Evolutionary conservation across 768 basidiomycete species (phyloP).

Genomic region (Pleurotus sapidus): DNA sequence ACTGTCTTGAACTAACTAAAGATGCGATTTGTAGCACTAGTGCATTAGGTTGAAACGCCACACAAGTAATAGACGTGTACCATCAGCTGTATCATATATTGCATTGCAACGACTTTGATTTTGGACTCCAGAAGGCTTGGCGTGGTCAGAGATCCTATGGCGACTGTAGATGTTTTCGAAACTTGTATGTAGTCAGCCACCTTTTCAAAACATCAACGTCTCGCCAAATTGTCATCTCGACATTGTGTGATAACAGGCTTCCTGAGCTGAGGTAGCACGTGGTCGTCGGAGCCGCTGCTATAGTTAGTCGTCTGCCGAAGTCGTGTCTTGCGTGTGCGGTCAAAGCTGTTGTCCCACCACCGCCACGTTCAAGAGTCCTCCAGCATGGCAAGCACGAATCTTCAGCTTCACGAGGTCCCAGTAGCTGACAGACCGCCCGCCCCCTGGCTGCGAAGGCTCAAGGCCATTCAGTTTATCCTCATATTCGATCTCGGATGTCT

Average conservation of each 20-base stretch:
- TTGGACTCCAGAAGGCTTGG: neutral
- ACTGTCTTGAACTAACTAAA: too few species aligned
- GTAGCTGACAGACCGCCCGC: conserved; percentile 51
- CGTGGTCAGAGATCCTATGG: neutral
- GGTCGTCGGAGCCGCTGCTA: neutral
- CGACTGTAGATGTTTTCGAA: neutral
- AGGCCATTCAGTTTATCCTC: conserved; percentile 49
- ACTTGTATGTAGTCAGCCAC: neutral
- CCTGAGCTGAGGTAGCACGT: neutral
- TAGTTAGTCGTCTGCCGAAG: neutral
- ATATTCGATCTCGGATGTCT: conserved; percentile 65
- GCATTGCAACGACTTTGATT: neutral
- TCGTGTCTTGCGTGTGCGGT: too few species aligned
- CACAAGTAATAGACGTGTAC: neutral
- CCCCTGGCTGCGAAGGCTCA: conserved; percentile 49
- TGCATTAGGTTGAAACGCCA: neutral
- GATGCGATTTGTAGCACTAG: too few species aligned
- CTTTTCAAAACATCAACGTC: neutral
- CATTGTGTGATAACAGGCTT: too few species aligned
- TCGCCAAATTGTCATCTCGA: too few species aligned
- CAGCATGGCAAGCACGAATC: conserved; percentile 7
- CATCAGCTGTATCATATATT: neutral
- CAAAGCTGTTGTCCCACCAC: too few species aligned
- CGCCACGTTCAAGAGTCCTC: too few species aligned
- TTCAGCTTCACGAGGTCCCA: conserved; percentile 39